These are phyloP conservation scores for Eutypella sp. DNA, from an alignment of 2,329 filamentous ascomycete species.

Conservation along the genomic window DNA sequence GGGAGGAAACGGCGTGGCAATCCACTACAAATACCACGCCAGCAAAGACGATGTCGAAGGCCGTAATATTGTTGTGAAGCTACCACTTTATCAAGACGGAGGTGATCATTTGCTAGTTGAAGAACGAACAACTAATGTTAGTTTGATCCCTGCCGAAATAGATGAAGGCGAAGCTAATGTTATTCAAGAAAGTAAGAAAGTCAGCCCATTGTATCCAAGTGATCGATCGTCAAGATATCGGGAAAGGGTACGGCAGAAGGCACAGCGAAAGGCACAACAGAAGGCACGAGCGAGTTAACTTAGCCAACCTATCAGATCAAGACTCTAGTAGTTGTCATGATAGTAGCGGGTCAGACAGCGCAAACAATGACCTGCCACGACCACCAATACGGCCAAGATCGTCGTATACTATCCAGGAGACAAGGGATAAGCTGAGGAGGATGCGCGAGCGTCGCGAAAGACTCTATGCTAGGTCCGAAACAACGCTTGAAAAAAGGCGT, in stretches of 20 bases:
- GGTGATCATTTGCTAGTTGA: neutral
- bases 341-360: slow-evolving; percentile 17
- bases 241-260: neutral
- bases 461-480: neutral
- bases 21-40: neutral
- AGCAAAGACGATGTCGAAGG: no score
- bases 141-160: neutral
- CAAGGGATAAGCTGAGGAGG: neutral
- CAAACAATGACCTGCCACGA: neutral
- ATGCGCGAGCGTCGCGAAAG: neutral
- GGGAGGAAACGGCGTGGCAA: slow-evolving; percentile 3
- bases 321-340: slow-evolving; percentile 13
- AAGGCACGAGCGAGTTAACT: neutral
- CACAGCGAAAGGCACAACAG: no score
- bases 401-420: neutral
- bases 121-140: slow-evolving; percentile 1
- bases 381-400: neutral
- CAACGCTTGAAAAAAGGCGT: neutral
- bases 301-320: neutral
- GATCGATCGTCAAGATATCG: slow-evolving; percentile 5
- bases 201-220: slow-evolving; percentile 18
- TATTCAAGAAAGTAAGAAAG: slow-evolving; percentile 14
- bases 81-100: slow-evolving; percentile 1
- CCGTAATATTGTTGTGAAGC: slow-evolving; percentile 12
- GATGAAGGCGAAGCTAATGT: neutral